Percentiles rank a stretch among this genome's conserved stretches.
phyloP scores from a whole-genome alignment of 2,329 filamentous ascomycete species.

The Penicillium sp. region DNA sequence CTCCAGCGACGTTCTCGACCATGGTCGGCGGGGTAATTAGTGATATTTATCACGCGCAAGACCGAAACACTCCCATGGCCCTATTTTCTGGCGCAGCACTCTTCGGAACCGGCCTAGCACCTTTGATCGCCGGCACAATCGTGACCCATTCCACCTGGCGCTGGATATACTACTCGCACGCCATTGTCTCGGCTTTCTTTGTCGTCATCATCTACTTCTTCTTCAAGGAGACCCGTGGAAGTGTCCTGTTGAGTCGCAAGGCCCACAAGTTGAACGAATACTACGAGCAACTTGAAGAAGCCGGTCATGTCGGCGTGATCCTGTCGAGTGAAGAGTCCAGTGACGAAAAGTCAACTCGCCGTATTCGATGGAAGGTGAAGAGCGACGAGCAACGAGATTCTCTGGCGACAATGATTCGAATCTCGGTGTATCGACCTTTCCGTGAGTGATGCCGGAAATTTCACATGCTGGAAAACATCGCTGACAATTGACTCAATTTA shows the following conservation, averaged over 20 bases:
- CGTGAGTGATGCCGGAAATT: conserved; percentile 37
- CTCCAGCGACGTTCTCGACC: conserved; percentile 65
- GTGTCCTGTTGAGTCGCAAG: conserved; percentile 74
- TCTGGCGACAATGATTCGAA: conserved; percentile 65
- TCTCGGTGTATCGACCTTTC: conserved; percentile 76
- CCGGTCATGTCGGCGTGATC: conserved; percentile 59
- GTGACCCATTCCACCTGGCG: conserved; percentile 68
- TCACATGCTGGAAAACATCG: not conserved
- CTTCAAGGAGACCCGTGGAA: conserved; percentile 79
- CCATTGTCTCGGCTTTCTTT: conserved; percentile 64
- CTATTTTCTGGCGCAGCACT: conserved; percentile 78
- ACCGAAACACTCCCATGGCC: conserved; percentile 86
- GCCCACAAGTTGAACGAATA: conserved; percentile 72
- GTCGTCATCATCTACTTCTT: conserved; percentile 64
- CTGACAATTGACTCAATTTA: not conserved
- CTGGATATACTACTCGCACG: conserved; percentile 87
- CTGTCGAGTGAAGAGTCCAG: conserved; percentile 35
- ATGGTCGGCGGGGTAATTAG: conserved; percentile 91
- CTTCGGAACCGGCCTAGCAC: conserved; percentile 75
- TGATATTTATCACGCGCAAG: conserved; percentile 75
- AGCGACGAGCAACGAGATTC: conserved; percentile 73
- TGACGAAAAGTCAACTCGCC: conserved; percentile 38
- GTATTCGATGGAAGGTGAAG: conserved; percentile 76
- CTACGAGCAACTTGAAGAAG: conserved; percentile 69
- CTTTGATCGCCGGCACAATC: conserved; percentile 68